Evolutionary conservation across 257 asterid genomes (phyloP).

Genomic region (Capsicum baccatum): DNA sequence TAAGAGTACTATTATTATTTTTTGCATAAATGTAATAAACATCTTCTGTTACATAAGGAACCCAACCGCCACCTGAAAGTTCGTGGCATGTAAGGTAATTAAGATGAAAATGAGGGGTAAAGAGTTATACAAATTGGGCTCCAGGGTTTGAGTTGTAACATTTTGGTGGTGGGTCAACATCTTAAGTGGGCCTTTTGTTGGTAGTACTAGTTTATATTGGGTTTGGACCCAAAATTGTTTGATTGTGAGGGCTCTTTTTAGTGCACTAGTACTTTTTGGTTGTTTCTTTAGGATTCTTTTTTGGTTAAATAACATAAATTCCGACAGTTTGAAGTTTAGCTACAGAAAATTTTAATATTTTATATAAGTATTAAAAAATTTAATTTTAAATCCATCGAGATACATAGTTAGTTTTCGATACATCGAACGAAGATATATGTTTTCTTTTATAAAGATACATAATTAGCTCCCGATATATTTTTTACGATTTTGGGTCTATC

Average conservation of each 20-base stretch:
- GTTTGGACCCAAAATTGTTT: conserved; percentile 34
- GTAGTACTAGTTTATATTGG: conserved; percentile 28
- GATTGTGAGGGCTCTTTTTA: background rate
- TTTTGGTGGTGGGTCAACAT: conserved; percentile 47
- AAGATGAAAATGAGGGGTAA: background rate
- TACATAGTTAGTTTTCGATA: no score
- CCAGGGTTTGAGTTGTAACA: conserved; percentile 31
- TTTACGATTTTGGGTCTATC: no score
- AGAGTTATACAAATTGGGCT: conserved; percentile 40
- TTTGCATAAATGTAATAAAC: background rate
- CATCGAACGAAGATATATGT: no score
- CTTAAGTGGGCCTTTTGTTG: conserved; percentile 41
- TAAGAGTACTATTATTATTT: background rate
- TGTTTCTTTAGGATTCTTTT: background rate
- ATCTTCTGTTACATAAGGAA: conserved; percentile 33
- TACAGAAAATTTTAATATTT: no score
- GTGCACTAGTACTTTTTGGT: background rate
- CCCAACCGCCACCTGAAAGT: conserved; percentile 30
- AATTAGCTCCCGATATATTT: no score
- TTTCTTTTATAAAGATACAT: no score
- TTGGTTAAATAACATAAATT: no score
- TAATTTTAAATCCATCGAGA: no score
- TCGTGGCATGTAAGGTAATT: conserved; percentile 38
- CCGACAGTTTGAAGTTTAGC: no score
- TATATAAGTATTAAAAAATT: no score